Percentiles rank a stretch among this genome's conserved stretches.
Evolutionary conservation across 2,329 filamentous ascomycete species (phyloP).

Genomic region (Botrytis pseudocinerea): DNA sequence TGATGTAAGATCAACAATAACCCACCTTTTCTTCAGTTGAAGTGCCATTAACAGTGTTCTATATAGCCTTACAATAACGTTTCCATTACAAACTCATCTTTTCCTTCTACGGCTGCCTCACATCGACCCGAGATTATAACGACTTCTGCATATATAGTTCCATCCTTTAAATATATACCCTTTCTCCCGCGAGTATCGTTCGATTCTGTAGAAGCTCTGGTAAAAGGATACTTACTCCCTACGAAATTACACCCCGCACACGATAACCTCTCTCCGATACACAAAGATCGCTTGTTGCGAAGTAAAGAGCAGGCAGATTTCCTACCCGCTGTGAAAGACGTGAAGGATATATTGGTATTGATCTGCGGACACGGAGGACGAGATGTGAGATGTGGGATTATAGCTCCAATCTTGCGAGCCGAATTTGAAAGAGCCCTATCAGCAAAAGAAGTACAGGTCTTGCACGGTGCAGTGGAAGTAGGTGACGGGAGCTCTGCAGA

Average conservation of each 20-base stretch:
- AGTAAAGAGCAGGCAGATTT: constrained; percentile 54
- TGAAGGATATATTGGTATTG: constrained; percentile 71
- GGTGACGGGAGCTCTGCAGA: constrained; percentile 28
- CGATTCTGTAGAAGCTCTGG: constrained; percentile 56
- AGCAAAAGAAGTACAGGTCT: constrained; percentile 51
- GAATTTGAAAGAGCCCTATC: constrained; percentile 68
- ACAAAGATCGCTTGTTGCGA: constrained; percentile 53
- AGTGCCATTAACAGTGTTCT: constrained; percentile 11
- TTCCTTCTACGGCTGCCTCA: constrained; percentile 53
- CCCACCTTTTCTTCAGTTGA: constrained; percentile 21
- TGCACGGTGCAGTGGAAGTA: constrained; percentile 46
- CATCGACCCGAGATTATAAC: constrained; percentile 47
- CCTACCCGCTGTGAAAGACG: constrained; percentile 59
- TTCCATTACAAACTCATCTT: constrained; percentile 73
- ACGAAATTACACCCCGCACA: constrained; percentile 62
- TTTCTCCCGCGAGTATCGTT: constrained; percentile 64
- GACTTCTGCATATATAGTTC: constrained; percentile 74
- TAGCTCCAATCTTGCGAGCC: constrained; percentile 69
- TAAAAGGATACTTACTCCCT: constrained; percentile 67
- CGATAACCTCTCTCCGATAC: constrained; percentile 56
- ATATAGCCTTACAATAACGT: constrained; percentile 79
- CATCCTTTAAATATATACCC: constrained; percentile 78
- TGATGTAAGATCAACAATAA: constrained; percentile 52
- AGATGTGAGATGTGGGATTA: constrained; percentile 77
- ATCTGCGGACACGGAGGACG: constrained; percentile 86